Conservation (phyloP, 2,329 filamentous ascomycete genomes). For the Dactylonectria macrodidyma region DNA sequence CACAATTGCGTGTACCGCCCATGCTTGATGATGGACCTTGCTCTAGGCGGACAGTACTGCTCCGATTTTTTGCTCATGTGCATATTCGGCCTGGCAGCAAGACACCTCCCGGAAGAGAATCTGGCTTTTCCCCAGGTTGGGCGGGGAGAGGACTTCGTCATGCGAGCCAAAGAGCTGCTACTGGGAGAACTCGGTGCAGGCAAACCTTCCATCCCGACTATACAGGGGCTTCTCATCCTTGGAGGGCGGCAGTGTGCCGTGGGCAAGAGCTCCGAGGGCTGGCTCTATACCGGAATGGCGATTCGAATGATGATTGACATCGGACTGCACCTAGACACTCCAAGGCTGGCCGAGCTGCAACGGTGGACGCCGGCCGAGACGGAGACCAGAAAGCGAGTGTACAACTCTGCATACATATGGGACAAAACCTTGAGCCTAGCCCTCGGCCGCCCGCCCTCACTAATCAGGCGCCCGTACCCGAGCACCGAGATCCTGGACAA, state of each 20-base stretch:
- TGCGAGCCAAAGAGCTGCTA: background rate
- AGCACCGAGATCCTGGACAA: conserved; percentile 24
- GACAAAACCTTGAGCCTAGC: conserved; percentile 43
- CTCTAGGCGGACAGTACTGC: conserved; percentile 39
- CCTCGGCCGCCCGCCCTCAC: conserved; percentile 30
- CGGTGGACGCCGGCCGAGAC: conserved; percentile 39
- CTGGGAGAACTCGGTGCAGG: background rate
- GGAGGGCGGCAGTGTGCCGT: conserved; percentile 40
- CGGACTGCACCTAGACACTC: conserved; percentile 39
- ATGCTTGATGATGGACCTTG: conserved; percentile 39
- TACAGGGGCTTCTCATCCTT: conserved; percentile 35
- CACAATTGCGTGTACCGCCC: conserved; percentile 41
- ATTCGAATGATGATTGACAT: conserved; percentile 42
- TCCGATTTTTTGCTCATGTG: conserved; percentile 40
- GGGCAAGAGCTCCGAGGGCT: conserved; percentile 39
- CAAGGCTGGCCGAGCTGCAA: conserved; percentile 29
- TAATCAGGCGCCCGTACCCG: conserved; percentile 11
- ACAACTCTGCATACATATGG: conserved; percentile 43
- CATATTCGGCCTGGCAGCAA: conserved; percentile 38
- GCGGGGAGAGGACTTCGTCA: background rate
- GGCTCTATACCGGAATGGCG: conserved; percentile 43
- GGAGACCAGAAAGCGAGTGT: conserved; percentile 39
- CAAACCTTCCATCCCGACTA: conserved; percentile 1
- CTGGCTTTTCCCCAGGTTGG: background rate
- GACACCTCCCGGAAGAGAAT: conserved; percentile 31